Base-by-base conservation (phyloP, 2,329 filamentous ascomycete species). In the Pyricularia pennisetigena region DNA sequence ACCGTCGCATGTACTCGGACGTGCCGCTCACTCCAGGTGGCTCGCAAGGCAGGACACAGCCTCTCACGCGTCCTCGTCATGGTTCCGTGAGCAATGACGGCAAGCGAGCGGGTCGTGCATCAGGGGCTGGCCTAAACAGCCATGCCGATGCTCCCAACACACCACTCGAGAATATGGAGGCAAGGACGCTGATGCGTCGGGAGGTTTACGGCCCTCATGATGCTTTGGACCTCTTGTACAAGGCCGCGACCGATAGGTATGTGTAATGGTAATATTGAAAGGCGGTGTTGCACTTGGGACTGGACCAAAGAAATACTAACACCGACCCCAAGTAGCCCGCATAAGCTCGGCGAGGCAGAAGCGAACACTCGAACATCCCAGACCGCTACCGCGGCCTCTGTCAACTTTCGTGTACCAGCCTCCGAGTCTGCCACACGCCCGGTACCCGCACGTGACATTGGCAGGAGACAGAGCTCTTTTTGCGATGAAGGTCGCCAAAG, bases 191-290 rank as follows among this genome's bases (percentile, higher is more conserved):
- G 69, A 89, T 90, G 87, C 80, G 87, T 35, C 82, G 81, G 68
- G 91, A 92, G 72, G 88, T 98, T 63, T 97, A 94, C 77, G 94
- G 93, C 49, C 93, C 92, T 3, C 94, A 97, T 75, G 94, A 98
- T 80, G 94, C 94, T 28, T 83, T 98, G 65, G 93, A 97, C 77
- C 83, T 97, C 69, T 84, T 98, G 20, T 96, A 96, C 75, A 94
- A 97, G 79, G 94, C 94, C 24, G 93, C 87, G 32, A 89, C 87
- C 59, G 85, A 89, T 75, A 86, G 82, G 75, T 76, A 62, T 68
- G 74, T 74, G 57, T 63, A 6, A 32, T 29, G 14, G 12, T 16
- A 20, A 49, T 24, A 65, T 4, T 41, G 16, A n/a, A 14, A 23
- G 5, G 28, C 5, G 35, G 16, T 41, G 3, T 20, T 6, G 7